Conservation (phyloP, 352 stramenopile species). For the Pythium sukuiense region DNA sequence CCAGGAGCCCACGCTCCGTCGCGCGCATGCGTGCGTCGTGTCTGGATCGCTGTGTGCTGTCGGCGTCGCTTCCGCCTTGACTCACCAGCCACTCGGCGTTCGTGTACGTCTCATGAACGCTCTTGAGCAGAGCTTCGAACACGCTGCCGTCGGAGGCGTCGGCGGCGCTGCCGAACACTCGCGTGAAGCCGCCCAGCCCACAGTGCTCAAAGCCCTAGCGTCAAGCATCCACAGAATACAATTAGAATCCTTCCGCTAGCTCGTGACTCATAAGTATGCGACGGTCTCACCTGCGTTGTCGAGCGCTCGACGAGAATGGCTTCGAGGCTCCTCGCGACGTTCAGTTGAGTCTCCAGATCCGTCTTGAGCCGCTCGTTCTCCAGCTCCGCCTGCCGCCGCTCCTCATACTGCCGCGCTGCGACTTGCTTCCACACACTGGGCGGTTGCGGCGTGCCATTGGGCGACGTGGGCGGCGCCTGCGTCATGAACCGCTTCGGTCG, state of each 20-base stretch:
- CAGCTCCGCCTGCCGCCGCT: slow-evolving; percentile 20
- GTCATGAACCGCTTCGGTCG: too few relatives aligned
- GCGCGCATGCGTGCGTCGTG: slow-evolving; percentile 9
- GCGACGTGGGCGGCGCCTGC: too few relatives aligned
- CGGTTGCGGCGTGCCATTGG: not conserved
- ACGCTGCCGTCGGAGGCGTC: not conserved
- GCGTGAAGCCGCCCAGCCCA: slow-evolving; percentile 5
- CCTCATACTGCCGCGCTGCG: slow-evolving; percentile 7
- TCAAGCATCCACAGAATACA: slow-evolving; percentile 2
- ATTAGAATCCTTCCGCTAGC: not conserved
- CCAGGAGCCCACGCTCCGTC: not conserved
- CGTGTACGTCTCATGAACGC: slow-evolving; percentile 5
- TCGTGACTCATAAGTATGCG: too few relatives aligned
- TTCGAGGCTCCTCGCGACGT: slow-evolving; percentile 35
- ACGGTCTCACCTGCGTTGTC: slow-evolving; percentile 1
- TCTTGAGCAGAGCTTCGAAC: slow-evolving; percentile 5
- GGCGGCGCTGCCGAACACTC: not conserved
- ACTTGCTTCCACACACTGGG: slow-evolving; percentile 17
- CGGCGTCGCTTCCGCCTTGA: not conserved
- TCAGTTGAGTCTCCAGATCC: slow-evolving; percentile 39
- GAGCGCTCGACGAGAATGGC: slow-evolving; percentile 30
- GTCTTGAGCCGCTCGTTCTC: slow-evolving; percentile 47
- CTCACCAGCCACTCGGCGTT: slow-evolving; percentile 5
- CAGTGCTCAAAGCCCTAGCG: slow-evolving; percentile 6
- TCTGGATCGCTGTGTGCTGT: not conserved